These are phyloP conservation scores for Cenococcum geophilum DNA, from an alignment of 495 filamentous ascomycete genomes.

Conservation along the genomic window DNA sequence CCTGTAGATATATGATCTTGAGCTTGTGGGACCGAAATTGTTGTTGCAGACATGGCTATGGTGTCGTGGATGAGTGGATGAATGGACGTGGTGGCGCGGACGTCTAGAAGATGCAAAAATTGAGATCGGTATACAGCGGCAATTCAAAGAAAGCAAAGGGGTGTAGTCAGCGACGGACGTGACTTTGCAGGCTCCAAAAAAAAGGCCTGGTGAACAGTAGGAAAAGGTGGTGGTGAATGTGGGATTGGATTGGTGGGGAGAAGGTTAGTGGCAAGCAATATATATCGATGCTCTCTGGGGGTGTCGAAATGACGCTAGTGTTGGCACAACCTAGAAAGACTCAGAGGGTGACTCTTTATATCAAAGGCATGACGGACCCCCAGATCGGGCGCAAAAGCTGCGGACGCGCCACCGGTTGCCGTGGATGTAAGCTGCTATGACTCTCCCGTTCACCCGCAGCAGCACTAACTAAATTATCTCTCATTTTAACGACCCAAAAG, in stretches of 20 bases:
- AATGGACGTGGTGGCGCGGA: neutral
- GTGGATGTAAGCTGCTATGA: neutral
- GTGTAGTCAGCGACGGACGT: neutral
- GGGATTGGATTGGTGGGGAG: neutral
- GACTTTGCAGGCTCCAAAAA: conserved; percentile 10
- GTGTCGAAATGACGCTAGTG: conserved; percentile 12
- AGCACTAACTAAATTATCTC: too few relatives aligned
- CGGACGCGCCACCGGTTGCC: neutral
- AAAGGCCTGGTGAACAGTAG: conserved; percentile 12
- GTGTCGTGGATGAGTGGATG: too few relatives aligned
- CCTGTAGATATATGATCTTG: conserved; percentile 1
- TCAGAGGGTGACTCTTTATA: conserved; percentile 10
- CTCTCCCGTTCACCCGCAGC: too few relatives aligned
- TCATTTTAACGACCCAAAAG: too few relatives aligned
- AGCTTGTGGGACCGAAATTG: neutral
- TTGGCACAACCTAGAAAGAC: conserved; percentile 7
- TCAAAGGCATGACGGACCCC: neutral
- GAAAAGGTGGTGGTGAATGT: conserved; percentile 6
- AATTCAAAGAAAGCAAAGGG: neutral
- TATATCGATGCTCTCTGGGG: neutral
- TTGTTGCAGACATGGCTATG: neutral
- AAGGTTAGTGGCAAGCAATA: conserved; percentile 16
- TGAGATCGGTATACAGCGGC: neutral
- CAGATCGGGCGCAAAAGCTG: neutral
- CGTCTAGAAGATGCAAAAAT: neutral